phyloP scores from a whole-genome alignment of 1,139 yeast genomes.

The Nakaseomyces nivariensis region DNA sequence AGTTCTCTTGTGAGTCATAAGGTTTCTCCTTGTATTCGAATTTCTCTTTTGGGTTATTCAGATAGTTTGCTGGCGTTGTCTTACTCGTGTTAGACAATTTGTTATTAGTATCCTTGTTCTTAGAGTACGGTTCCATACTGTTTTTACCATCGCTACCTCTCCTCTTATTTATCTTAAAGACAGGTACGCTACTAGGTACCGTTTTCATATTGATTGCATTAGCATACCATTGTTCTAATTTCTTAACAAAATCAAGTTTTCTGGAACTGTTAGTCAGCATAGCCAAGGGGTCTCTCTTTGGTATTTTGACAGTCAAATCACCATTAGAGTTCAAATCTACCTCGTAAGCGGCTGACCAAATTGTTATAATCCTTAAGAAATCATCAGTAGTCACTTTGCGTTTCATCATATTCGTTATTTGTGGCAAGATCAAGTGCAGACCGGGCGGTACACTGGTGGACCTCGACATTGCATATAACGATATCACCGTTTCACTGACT shows the following conservation, averaged over 20 bases:
- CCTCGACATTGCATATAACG: constrained; percentile 21
- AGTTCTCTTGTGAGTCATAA: constrained; percentile 16
- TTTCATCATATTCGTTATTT: constrained; percentile 19
- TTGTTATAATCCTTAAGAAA: constrained; percentile 12
- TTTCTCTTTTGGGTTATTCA: constrained; percentile 14
- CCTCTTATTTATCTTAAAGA: constrained; percentile 17
- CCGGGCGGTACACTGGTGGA: constrained; percentile 14
- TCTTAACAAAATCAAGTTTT: constrained; percentile 17
- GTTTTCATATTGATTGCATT: background rate
- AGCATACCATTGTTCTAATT: constrained; percentile 19
- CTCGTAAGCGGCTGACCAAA: constrained; percentile 24
- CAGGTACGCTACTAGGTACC: constrained; percentile 18
- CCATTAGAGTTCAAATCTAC: constrained; percentile 16
- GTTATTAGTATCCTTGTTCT: background rate
- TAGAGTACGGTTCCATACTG: constrained; percentile 2
- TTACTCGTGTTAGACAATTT: background rate
- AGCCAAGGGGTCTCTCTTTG: constrained; percentile 11
- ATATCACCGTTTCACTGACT: constrained; percentile 20
- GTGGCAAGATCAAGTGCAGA: constrained; percentile 21
- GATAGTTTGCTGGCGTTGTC: constrained; percentile 6
- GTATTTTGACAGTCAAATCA: constrained; percentile 19
- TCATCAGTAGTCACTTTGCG: constrained; percentile 16
- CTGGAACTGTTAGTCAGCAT: constrained; percentile 20
- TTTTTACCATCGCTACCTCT: constrained; percentile 9
- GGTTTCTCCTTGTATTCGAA: constrained; percentile 13